These are phyloP conservation scores for Mucor circinelloides DNA, from an alignment of 371 early-diverging fungal species.

Conservation along the genomic window DNA sequence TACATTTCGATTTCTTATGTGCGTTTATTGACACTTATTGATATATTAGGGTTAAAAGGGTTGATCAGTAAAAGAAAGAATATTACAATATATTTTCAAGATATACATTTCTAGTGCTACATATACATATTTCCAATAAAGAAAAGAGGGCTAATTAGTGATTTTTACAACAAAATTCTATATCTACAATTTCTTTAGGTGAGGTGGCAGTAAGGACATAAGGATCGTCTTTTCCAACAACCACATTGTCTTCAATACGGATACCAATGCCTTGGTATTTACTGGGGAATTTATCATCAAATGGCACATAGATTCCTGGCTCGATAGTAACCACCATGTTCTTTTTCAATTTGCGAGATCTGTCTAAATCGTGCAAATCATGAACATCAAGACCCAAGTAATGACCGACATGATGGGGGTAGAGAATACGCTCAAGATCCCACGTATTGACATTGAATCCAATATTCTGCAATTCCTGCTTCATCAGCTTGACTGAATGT, in stretches of 20 bases:
- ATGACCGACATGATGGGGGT: conserved; percentile 95
- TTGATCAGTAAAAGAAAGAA: neutral
- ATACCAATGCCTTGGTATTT: conserved; percentile 91
- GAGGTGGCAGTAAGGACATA: conserved; percentile 74
- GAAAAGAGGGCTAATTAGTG: conserved; percentile 3
- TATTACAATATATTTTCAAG: neutral
- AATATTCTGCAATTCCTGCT: conserved; percentile 65
- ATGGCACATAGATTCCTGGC: conserved; percentile 94
- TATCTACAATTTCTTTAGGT: conserved; percentile 89
- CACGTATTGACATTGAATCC: conserved; percentile 62
- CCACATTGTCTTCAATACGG: conserved; percentile 95
- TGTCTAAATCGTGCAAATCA: conserved; percentile 76
- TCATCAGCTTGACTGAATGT: conserved; percentile 64
- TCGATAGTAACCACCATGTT: conserved; percentile 96
- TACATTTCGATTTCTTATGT: neutral
- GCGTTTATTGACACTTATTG: neutral
- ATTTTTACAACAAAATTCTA: conserved; percentile 72
- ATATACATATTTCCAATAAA: conserved; percentile 3
- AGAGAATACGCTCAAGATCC: conserved; percentile 74
- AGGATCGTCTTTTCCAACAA: conserved; percentile 72
- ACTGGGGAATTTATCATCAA: conserved; percentile 72
- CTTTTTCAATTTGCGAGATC: conserved; percentile 68
- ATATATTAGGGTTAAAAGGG: conserved; percentile 14
- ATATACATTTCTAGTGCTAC: neutral
- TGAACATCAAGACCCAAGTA: conserved; percentile 96